Evolutionary conservation across 306 rosid genomes (phyloP).

Genomic region (Urtica urens): DNA sequence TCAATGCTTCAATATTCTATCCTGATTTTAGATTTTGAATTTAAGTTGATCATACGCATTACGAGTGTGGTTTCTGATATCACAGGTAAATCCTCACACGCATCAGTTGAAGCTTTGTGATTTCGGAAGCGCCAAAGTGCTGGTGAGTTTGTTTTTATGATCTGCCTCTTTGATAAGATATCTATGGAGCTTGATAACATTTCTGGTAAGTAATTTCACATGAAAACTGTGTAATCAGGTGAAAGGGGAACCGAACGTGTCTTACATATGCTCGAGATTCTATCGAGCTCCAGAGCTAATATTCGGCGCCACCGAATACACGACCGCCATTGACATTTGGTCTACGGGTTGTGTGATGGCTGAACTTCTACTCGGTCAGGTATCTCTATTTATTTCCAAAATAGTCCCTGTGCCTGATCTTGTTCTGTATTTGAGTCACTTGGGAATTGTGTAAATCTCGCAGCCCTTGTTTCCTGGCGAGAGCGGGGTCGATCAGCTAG

Average conservation of each 20-base stretch:
- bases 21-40: too few relatives aligned
- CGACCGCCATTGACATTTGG: constrained; percentile 98
- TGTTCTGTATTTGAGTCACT: too few relatives aligned
- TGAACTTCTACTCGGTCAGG: constrained; percentile 96
- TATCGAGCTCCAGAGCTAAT: constrained; percentile 98
- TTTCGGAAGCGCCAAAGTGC: constrained; percentile 95
- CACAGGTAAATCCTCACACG: constrained; percentile 97
- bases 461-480: constrained; percentile 99
- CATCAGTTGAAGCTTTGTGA: constrained; percentile 97
- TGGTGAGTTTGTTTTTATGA: constrained; percentile 55
- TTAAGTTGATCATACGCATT: too few relatives aligned
- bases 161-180: constrained; percentile 12
- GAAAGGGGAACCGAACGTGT: constrained; percentile 97
- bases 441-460: too few relatives aligned
- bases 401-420: neutral
- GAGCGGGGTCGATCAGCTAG: constrained; percentile 98
- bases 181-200: constrained; percentile 5
- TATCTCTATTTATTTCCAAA: constrained; percentile 26
- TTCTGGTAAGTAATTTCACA: too few relatives aligned
- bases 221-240: constrained; percentile 42
- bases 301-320: constrained; percentile 96
- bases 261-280: constrained; percentile 97
- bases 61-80: too few relatives aligned
- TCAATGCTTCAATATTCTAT: neutral
- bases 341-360: constrained; percentile 99